A percentile compares a stretch with the other conserved stretches of the same genome.
Conservation (phyloP, 2,329 filamentous ascomycete genomes). For the Fusarium odoratissimum region DNA sequence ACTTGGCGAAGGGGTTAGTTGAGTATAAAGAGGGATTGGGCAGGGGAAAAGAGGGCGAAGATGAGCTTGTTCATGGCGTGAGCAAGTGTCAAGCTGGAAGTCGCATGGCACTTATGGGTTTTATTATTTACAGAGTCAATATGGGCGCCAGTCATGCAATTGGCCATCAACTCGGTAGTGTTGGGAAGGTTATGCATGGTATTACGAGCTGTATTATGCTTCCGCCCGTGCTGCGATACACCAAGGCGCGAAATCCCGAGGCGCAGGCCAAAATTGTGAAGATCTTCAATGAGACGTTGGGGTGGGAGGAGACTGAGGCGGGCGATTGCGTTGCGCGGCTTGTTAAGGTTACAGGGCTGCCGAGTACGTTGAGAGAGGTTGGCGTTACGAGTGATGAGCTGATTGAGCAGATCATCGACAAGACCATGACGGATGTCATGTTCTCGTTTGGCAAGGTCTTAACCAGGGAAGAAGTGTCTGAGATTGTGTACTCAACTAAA, state of each 20-base stretch:
- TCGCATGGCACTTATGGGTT: conserved; percentile 27
- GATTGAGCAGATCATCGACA: conserved; percentile 19
- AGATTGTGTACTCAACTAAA: conserved; percentile 12
- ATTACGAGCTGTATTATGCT: conserved; percentile 26
- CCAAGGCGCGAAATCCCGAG: neutral
- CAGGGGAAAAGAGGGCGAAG: neutral
- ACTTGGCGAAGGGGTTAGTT: neutral
- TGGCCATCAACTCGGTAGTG: conserved; percentile 10
- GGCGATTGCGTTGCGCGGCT: neutral
- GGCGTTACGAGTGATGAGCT: neutral
- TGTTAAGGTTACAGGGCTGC: conserved; percentile 1
- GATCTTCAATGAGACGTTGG: conserved; percentile 8
- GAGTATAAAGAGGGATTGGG: conserved; percentile 15
- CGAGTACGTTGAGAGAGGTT: neutral
- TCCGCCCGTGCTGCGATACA: conserved; percentile 5
- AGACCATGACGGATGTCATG: conserved; percentile 27
- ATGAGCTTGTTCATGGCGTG: neutral
- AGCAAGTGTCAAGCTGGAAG: conserved; percentile 25
- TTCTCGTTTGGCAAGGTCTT: conserved; percentile 14
- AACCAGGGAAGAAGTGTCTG: conserved; percentile 2
- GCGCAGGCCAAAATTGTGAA: neutral
- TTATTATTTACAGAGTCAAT: conserved; percentile 12
- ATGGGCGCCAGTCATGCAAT: conserved; percentile 28
- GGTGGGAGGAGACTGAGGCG: conserved; percentile 11
- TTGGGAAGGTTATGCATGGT: conserved; percentile 24